phyloP scores from a whole-genome alignment of 306 rosid species.

The Medicago lupulina region DNA sequence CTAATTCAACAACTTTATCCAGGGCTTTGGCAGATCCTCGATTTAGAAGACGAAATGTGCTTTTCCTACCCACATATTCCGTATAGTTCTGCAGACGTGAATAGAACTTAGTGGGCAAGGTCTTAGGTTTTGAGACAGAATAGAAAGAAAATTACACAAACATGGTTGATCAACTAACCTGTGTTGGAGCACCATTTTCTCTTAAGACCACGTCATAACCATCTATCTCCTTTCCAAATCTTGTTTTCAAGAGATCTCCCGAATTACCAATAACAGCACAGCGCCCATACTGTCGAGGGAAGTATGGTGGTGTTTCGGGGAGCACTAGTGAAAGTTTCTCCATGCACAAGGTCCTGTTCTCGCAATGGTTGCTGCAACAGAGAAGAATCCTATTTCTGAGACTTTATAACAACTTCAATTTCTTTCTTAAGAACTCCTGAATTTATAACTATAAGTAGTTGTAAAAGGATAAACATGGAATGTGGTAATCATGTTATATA shows the following conservation, averaged over 20 bases:
- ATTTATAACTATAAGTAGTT: constrained; percentile 1
- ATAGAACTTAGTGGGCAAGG: constrained; percentile 27
- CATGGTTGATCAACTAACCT: constrained; percentile 54
- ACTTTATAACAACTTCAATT: constrained; percentile 20
- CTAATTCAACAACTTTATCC: constrained; percentile 90
- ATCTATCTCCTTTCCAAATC: constrained; percentile 91
- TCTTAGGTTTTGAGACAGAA: constrained; percentile 31
- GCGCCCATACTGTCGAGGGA: constrained; percentile 83
- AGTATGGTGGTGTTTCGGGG: constrained; percentile 86
- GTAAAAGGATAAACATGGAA: constrained; percentile 32
- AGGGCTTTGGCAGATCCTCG: constrained; percentile 98
- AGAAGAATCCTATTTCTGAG: constrained; percentile 37
- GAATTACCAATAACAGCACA: constrained; percentile 99
- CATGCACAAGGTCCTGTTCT: constrained; percentile 75
- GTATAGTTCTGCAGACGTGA: constrained; percentile 72
- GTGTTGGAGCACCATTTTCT: constrained; percentile 95
- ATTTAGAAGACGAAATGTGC: constrained; percentile 95
- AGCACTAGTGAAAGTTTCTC: constrained; percentile 95
- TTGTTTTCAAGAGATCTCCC: constrained; percentile 92
- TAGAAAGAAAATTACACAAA: constrained; percentile 30
- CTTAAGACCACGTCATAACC: constrained; percentile 82
- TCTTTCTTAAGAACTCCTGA: constrained; percentile 22
- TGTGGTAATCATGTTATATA: background rate
- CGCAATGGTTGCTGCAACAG: constrained; percentile 75
- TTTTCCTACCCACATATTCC: constrained; percentile 79